A percentile compares a stretch with the other conserved stretches of the same genome.
Evolutionary conservation across 352 stramenopile species (phyloP).

Genomic region (Phytopythium ostracodes): DNA sequence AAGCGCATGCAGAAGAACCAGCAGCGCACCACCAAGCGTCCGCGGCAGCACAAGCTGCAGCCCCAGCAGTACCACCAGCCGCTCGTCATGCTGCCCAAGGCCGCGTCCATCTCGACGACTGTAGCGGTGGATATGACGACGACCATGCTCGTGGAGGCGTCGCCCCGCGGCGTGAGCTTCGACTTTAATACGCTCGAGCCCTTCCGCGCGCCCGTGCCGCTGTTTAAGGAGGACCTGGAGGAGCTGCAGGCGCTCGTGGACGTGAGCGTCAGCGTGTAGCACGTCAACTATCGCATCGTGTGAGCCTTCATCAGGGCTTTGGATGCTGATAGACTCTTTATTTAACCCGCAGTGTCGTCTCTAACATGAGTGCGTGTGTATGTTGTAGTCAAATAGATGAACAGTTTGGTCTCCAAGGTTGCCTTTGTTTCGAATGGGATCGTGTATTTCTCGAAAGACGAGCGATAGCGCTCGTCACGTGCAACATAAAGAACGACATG

Average conservation of each 20-base stretch:
- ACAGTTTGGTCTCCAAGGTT: no score
- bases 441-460: not conserved
- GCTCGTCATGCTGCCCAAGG: not conserved
- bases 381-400: no score
- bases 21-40: slow-evolving; percentile 8
- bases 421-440: not conserved
- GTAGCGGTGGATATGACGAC: not conserved
- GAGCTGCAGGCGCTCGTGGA: slow-evolving; percentile 35
- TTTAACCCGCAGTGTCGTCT: slow-evolving; percentile 5
- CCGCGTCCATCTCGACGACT: not conserved
- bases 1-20: slow-evolving; percentile 23
- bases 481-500: not conserved
- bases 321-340: not conserved
- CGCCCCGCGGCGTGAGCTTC: slow-evolving; percentile 19
- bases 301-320: no score
- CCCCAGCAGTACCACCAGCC: not conserved
- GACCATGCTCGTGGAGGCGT: slow-evolving; percentile 5
- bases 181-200: slow-evolving; percentile 21
- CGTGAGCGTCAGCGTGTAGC: slow-evolving; percentile 9
- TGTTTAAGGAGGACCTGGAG: slow-evolving; percentile 35
- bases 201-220: slow-evolving; percentile 24
- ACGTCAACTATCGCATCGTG: not conserved
- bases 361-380: not conserved
- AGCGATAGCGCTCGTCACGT: not conserved
- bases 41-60: not conserved